phyloP scores from a whole-genome alignment of 176 grass and related monocot genomes.

The Elaeis guineensis region DNA sequence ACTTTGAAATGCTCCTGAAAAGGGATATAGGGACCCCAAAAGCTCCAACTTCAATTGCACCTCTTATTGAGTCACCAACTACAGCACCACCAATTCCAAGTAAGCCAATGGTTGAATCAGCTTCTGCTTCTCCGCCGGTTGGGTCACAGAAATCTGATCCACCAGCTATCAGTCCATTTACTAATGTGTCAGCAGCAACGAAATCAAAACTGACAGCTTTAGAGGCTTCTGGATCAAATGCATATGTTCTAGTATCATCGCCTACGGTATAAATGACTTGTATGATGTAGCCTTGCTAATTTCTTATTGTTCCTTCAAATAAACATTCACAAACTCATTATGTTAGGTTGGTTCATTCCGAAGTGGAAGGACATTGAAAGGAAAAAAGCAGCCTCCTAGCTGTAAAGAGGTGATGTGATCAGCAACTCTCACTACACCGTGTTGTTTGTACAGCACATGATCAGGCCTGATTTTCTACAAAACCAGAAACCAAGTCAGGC shows the following conservation, averaged over 20 bases:
- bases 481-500: too few relatives aligned
- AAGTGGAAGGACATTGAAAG: slow-evolving; percentile 10
- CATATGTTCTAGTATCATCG: slow-evolving; percentile 13
- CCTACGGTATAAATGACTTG: neutral
- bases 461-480: too few relatives aligned
- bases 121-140: neutral
- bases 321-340: too few relatives aligned
- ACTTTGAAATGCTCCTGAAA: slow-evolving; percentile 11
- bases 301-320: too few relatives aligned
- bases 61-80: neutral
- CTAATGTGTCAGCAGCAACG: neutral
- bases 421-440: neutral
- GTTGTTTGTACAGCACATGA: too few relatives aligned
- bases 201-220: slow-evolving; percentile 4
- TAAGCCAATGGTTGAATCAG: neutral
- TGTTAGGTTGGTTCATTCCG: slow-evolving; percentile 14
- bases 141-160: neutral
- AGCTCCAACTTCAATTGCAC: neutral
- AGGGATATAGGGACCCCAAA: slow-evolving; percentile 4
- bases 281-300: too few relatives aligned
- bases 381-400: slow-evolving; percentile 10
- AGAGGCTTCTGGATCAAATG: slow-evolving; percentile 5
- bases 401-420: slow-evolving; percentile 7
- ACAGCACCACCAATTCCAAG: slow-evolving; percentile 17
- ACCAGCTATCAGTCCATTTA: neutral